These are phyloP conservation scores for Plasmodium yoelii DNA, from an alignment of 169 alveolate species.

Conservation along the genomic window DNA sequence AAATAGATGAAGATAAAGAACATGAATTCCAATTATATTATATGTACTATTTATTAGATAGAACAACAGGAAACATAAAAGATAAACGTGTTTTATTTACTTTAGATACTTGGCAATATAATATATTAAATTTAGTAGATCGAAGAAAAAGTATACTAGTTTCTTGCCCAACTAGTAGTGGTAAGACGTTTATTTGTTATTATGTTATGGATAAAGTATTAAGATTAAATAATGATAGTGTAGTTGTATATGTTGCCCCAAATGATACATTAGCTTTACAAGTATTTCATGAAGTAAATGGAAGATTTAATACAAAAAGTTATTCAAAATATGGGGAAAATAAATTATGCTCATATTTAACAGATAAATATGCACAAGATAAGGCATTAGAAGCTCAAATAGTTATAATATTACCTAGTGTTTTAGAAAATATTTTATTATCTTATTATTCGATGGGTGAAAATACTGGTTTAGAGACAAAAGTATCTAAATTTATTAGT, in stretches of 20 bases:
- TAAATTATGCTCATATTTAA: slow-evolving; percentile 78
- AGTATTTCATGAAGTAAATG: slow-evolving; percentile 91
- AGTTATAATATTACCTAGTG: slow-evolving; percentile 90
- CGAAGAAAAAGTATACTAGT: slow-evolving; percentile 85
- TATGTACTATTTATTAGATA: slow-evolving; percentile 89
- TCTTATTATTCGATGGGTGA: slow-evolving; percentile 82
- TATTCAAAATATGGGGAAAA: slow-evolving; percentile 82
- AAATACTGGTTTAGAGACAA: slow-evolving; percentile 76
- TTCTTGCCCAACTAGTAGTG: slow-evolving; percentile 94
- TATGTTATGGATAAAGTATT: slow-evolving; percentile 94
- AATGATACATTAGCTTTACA: slow-evolving; percentile 92
- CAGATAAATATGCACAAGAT: slow-evolving; percentile 86
- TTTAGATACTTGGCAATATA: slow-evolving; percentile 94
- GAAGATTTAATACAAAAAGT: slow-evolving; percentile 91
- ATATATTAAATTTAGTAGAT: slow-evolving; percentile 89
- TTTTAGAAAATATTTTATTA: slow-evolving; percentile 89
- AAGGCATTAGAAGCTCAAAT: slow-evolving; percentile 89
- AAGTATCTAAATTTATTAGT: slow-evolving; percentile 75
- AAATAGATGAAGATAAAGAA: slow-evolving; percentile 80
- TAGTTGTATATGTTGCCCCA: slow-evolving; percentile 93
- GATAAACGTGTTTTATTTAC: slow-evolving; percentile 92
- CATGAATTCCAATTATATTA: slow-evolving; percentile 85
- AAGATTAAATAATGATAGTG: slow-evolving; percentile 89
- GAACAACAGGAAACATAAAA: slow-evolving; percentile 87
- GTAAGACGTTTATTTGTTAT: slow-evolving; percentile 94